These are phyloP conservation scores for Amaranthus palmeri DNA, from an alignment of 148 eudicot genomes.

Conservation along the genomic window DNA sequence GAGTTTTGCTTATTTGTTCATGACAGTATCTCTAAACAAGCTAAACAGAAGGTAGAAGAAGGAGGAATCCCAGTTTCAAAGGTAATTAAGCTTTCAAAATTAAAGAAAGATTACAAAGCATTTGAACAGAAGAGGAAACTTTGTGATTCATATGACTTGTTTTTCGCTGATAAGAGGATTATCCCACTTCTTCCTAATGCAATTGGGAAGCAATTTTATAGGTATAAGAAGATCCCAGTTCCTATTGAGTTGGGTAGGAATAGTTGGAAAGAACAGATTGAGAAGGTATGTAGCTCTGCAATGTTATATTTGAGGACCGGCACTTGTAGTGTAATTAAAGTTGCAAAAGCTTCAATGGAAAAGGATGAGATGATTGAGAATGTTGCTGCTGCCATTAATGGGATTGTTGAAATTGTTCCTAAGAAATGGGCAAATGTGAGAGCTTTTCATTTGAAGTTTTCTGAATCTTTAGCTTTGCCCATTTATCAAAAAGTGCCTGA, in stretches of 20 bases:
- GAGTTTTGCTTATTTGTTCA: conserved; percentile 53
- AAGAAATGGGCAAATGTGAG: conserved; percentile 67
- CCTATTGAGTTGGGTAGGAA: conserved; percentile 53
- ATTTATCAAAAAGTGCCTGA: conserved; percentile 75
- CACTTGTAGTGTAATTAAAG: conserved; percentile 66
- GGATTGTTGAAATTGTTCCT: conserved; percentile 49
- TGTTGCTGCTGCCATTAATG: conserved; percentile 50
- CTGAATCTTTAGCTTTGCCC: conserved; percentile 73
- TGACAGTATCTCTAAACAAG: conserved; percentile 38
- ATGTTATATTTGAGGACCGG: conserved; percentile 60
- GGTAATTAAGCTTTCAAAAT: conserved; percentile 45
- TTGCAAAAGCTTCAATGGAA: conserved; percentile 54
- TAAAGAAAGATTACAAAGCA: conserved; percentile 56
- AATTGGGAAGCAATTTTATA: conserved; percentile 46
- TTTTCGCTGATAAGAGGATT: conserved; percentile 58
- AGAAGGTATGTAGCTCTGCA: conserved; percentile 45
- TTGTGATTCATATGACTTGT: conserved; percentile 61
- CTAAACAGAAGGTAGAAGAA: conserved; percentile 35
- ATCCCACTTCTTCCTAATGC: conserved; percentile 48
- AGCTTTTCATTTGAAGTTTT: conserved; percentile 66
- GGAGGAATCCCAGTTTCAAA: conserved; percentile 39
- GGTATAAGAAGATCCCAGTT: conserved; percentile 80
- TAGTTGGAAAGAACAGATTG: conserved; percentile 81
- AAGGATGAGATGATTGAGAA: conserved; percentile 57
- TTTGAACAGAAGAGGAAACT: conserved; percentile 60